Evolutionary conservation across 2,329 filamentous ascomycete species (phyloP).

Genomic region (Fusarium armeniacum): DNA sequence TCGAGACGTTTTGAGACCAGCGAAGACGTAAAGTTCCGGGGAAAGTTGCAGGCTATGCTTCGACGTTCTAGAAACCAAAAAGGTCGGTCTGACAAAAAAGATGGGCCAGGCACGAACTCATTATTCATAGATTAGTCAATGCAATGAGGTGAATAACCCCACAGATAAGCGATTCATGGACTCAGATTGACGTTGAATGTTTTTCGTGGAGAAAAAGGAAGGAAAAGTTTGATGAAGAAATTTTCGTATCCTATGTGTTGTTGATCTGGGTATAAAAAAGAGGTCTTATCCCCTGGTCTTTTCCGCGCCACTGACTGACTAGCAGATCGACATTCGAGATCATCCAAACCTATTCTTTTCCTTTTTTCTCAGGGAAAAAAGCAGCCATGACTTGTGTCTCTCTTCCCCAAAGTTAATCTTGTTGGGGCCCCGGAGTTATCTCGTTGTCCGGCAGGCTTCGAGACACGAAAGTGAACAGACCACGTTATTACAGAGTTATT

Average conservation of each 20-base stretch:
- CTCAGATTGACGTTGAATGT: slow-evolving; percentile 7
- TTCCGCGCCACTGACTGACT: neutral
- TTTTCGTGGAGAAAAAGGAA: slow-evolving; percentile 1
- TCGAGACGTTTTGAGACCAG: neutral
- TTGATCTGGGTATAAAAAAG: slow-evolving; percentile 19
- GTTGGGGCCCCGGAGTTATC: slow-evolving; percentile 35
- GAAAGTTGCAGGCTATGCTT: slow-evolving; percentile 1
- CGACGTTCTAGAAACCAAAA: neutral
- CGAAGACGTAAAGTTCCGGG: slow-evolving; percentile 15
- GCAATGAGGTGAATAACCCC: slow-evolving; percentile 30
- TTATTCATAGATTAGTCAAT: slow-evolving; percentile 38
- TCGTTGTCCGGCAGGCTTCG: slow-evolving; percentile 23
- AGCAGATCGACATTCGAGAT: neutral
- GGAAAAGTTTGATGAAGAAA: neutral
- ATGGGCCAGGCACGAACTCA: slow-evolving; percentile 19
- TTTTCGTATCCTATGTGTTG: neutral
- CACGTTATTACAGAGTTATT: slow-evolving; percentile 21
- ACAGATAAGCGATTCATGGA: slow-evolving; percentile 39
- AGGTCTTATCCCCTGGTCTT: slow-evolving; percentile 3
- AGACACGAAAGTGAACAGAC: slow-evolving; percentile 4
- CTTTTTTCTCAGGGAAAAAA: neutral
- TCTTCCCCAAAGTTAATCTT: slow-evolving; percentile 2
- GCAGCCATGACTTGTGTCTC: neutral
- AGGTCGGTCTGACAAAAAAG: slow-evolving; percentile 19
- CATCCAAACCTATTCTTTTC: neutral